Base-by-base conservation (phyloP, 129 eudicot species). In the Tagetes erecta region DNA sequence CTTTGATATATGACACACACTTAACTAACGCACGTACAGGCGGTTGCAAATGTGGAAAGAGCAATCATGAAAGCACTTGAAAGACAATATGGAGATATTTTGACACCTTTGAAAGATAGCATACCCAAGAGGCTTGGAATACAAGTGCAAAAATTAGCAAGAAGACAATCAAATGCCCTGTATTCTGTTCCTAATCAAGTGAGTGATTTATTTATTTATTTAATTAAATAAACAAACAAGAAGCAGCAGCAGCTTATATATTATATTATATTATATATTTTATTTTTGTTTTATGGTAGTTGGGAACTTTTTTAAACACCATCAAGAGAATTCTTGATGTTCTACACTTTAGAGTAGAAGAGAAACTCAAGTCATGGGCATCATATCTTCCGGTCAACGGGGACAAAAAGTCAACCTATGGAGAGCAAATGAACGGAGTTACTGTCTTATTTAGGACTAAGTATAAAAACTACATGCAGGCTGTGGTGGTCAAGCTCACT, bases 31-130 rank as follows among this genome's bases (percentile, higher is more conserved):
- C 27, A 20, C 27, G 27, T 20, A 20, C 27, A 92, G 97, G 97
- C 97, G 40, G 87, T 86, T 74, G 96, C 96, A 50, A 89, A 92
- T 82, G 93, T 89, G 68, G 97, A 92, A 80, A 85, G 97, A 80
- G 93, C 89, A 2, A 87, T 85, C 68, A 80, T 89, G 76, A 92
- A 89, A 82, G 93, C 96, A 72, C 78, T 92, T 41, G 97, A 92
- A 79, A 92, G 83, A 80, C 97, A 85, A 59, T 92, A 92, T 80
- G 85, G 74, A 9, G 97, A 92, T 77, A 87, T 92, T 71, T 85
- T 92, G 86, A 83, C 96, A 49, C 97, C 97, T 62, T 82, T 92
- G 53, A 88, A 84, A 71, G 96, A 89, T 68, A 92, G 96, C 81
- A 83, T 92, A 47, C 97, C 92, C 3, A 89, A 92, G 72, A 92